Base-by-base conservation (phyloP, 2,329 filamentous ascomycete species). In the Fusarium nematophilum region DNA sequence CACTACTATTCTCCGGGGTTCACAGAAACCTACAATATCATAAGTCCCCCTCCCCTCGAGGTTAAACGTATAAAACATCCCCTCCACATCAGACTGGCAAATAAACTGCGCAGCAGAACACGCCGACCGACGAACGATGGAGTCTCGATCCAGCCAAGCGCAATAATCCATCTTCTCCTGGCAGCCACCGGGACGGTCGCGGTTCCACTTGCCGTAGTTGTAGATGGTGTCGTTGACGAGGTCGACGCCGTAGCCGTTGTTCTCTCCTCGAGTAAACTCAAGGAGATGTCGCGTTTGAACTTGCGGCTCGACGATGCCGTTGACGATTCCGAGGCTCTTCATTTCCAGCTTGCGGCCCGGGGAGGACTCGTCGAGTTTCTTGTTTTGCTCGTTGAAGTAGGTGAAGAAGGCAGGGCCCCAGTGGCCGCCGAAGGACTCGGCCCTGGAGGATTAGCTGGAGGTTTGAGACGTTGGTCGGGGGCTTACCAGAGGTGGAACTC, bases 161-260 rank as follows among this genome's bases (percentile, higher is more conserved):
- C 50, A 58, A 9, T 58, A 56, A 2, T 47, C 56, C 8, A 56
- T 36, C 11, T 48, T 27, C 26, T 52, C 43, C 34, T 57, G 42
- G 13, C 54, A 57, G 3, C 54, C 54, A 5, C 31, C 43, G 6
- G 42, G 31, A 3, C 49, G 49, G 21, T 57, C 49, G 2, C 43
- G 53, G 9, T 44, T 53, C 11, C 27, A 57, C 18, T 39, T 47
- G 9, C 49, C 49, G 15, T 45, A 30, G 15, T 60, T 27, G 27
- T 60, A 60, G 13, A 60, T 57, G 5, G 53, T 57, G 13, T 60
- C 47, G 15, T 60, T 60, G 2, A 57, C 39, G 2, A 57, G 47
- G 13, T 57, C 44, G 2, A 60, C 37, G 5, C 53, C 54, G 5
- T 57, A 57, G 18, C 49, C 47, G 14, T 59, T 56, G 10, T 59